These are phyloP conservation scores for Funneliformis caledonium DNA, from an alignment of 371 early-diverging fungal genomes.

Conservation along the genomic window DNA sequence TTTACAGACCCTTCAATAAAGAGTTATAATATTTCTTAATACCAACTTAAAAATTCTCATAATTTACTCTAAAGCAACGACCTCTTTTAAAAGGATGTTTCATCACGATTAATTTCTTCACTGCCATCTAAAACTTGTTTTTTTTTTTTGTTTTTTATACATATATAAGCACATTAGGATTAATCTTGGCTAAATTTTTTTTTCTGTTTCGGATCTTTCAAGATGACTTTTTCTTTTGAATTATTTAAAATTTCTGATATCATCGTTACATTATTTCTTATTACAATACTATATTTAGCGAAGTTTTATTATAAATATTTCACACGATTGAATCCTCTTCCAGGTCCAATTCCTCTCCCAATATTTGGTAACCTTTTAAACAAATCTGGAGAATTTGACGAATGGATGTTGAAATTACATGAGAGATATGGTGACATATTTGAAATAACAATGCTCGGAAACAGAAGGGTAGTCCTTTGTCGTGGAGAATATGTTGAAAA, in stretches of 20 bases:
- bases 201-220: too few relatives aligned
- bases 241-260: background rate
- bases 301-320: slow-evolving; percentile 18
- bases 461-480: background rate
- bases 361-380: background rate
- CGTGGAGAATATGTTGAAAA: background rate
- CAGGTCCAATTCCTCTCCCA: slow-evolving; percentile 14
- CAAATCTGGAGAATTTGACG: background rate
- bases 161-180: too few relatives aligned
- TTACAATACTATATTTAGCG: background rate
- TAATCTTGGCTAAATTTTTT: too few relatives aligned
- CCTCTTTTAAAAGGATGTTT: too few relatives aligned
- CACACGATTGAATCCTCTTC: slow-evolving; percentile 9
- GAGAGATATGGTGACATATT: slow-evolving; percentile 24
- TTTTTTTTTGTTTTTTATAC: too few relatives aligned
- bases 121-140: too few relatives aligned
- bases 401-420: background rate
- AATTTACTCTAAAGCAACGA: too few relatives aligned
- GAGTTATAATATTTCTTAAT: too few relatives aligned
- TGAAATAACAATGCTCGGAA: background rate
- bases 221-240: background rate
- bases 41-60: too few relatives aligned
- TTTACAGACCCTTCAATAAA: too few relatives aligned
- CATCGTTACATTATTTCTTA: background rate
- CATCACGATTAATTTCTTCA: too few relatives aligned